Evolutionary conservation across 257 asterid species (phyloP).

Genomic region (Eustoma russellianum): DNA sequence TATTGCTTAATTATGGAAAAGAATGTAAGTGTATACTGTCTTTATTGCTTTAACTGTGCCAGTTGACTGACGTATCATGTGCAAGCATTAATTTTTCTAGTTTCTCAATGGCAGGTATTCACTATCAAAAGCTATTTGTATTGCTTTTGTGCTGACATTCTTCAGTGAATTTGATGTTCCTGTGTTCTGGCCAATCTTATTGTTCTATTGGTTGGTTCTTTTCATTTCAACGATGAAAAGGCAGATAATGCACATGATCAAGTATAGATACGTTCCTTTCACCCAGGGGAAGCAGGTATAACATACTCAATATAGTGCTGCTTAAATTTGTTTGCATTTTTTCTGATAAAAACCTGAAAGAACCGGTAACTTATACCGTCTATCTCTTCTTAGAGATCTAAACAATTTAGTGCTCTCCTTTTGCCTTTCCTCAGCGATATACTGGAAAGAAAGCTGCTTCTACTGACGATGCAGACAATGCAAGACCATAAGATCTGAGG

Average conservation of each 20-base stretch:
- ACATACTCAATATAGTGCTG: neutral
- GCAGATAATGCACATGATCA: slow-evolving; percentile 97
- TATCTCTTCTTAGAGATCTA: neutral
- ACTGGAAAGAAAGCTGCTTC: slow-evolving; percentile 62
- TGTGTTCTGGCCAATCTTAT: slow-evolving; percentile 96
- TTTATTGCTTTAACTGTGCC: neutral
- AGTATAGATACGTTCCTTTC: slow-evolving; percentile 87
- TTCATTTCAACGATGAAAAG: slow-evolving; percentile 90
- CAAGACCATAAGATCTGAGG: slow-evolving; percentile 45
- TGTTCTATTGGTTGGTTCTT: slow-evolving; percentile 82
- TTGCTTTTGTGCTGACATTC: slow-evolving; percentile 82
- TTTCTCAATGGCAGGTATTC: slow-evolving; percentile 60
- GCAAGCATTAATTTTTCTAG: slow-evolving; percentile 8
- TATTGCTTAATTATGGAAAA: neutral
- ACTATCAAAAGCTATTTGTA: slow-evolving; percentile 61
- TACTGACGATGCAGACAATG: slow-evolving; percentile 41
- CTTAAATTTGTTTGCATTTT: too few species aligned
- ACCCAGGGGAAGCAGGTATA: slow-evolving; percentile 89
- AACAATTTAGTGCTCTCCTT: too few species aligned
- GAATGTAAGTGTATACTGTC: neutral
- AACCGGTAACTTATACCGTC: too few species aligned
- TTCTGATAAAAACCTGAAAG: too few species aligned
- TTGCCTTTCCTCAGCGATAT: slow-evolving; percentile 52
- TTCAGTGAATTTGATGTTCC: slow-evolving; percentile 95
- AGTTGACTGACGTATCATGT: neutral